Evolutionary conservation across 768 basidiomycete species (phyloP).

Genomic region (Amanita rimosa): DNA sequence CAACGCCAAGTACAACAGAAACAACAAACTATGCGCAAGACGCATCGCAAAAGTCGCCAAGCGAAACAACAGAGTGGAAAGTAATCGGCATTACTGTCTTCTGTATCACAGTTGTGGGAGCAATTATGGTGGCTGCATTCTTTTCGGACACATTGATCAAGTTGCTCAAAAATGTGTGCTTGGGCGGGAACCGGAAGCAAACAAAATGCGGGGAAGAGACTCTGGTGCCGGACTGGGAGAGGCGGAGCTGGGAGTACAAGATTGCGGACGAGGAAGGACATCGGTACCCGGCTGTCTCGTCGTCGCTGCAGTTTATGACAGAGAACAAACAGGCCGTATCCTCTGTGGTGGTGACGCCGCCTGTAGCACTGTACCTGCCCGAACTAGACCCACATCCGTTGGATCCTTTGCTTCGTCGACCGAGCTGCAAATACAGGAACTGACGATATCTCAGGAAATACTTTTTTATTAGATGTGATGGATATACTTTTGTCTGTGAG

Average conservation of each 20-base stretch:
- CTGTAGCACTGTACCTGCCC: slow-evolving; percentile 14
- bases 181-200: slow-evolving; percentile 19
- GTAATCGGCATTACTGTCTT: slow-evolving; percentile 59
- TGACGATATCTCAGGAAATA: background rate
- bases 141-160: slow-evolving; percentile 69
- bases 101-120: slow-evolving; percentile 46
- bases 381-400: slow-evolving; percentile 22
- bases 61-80: slow-evolving; percentile 50
- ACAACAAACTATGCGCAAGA: slow-evolving; percentile 4
- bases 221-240: slow-evolving; percentile 55
- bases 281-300: slow-evolving; percentile 30
- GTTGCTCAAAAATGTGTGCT: slow-evolving; percentile 40
- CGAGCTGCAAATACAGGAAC: slow-evolving; percentile 10
- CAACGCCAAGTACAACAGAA: background rate
- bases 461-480: background rate
- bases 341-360: slow-evolving; percentile 6
- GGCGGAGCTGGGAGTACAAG: slow-evolving; percentile 46
- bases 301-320: slow-evolving; percentile 25
- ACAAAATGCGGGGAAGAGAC: slow-evolving; percentile 33
- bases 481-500: background rate
- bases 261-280: slow-evolving; percentile 34
- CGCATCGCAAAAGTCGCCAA: slow-evolving; percentile 22
- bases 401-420: slow-evolving; percentile 22
- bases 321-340: slow-evolving; percentile 14
- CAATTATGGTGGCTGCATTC: slow-evolving; percentile 41